These are phyloP conservation scores for Spirogloea muscicola DNA, from an alignment of 139 green algal genomes.

Conservation along the genomic window DNA sequence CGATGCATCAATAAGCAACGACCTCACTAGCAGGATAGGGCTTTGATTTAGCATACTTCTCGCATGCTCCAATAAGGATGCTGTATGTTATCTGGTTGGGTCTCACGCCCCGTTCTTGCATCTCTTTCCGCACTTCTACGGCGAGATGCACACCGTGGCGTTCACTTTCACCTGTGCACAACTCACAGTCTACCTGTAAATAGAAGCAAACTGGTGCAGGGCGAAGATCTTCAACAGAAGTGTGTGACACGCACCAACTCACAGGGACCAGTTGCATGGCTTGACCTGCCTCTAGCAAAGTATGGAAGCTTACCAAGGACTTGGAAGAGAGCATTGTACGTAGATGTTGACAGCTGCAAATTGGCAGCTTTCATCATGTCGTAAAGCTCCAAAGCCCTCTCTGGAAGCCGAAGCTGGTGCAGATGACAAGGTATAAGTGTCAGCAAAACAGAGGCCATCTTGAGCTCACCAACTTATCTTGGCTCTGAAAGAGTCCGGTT, in stretches of 20 bases:
- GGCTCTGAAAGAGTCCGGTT: not conserved
- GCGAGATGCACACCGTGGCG: not conserved
- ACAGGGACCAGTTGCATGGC: not conserved
- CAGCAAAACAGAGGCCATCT: not conserved
- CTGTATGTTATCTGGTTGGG: conserved; percentile 32
- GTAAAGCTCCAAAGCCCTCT: conserved; percentile 10
- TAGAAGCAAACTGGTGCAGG: too few relatives aligned
- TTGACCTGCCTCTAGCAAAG: too few relatives aligned
- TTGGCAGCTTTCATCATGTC: not conserved
- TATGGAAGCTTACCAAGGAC: too few relatives aligned
- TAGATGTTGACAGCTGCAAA: not conserved
- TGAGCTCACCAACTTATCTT: not conserved
- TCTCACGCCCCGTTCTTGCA: conserved; percentile 10
- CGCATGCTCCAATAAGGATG: conserved; percentile 25
- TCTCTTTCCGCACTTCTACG: conserved; percentile 9
- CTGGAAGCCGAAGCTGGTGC: not conserved
- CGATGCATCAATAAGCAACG: too few relatives aligned
- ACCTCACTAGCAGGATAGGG: too few relatives aligned
- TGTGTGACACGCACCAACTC: too few relatives aligned
- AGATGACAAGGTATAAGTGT: not conserved
- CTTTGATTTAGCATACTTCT: conserved; percentile 18
- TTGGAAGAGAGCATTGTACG: not conserved
- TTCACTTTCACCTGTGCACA: too few relatives aligned
- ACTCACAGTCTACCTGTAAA: too few relatives aligned
- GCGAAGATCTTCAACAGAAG: too few relatives aligned